These are phyloP conservation scores for Ambispora gerdemannii DNA, from an alignment of 192 early-diverging fungal species.

Conservation along the genomic window DNA sequence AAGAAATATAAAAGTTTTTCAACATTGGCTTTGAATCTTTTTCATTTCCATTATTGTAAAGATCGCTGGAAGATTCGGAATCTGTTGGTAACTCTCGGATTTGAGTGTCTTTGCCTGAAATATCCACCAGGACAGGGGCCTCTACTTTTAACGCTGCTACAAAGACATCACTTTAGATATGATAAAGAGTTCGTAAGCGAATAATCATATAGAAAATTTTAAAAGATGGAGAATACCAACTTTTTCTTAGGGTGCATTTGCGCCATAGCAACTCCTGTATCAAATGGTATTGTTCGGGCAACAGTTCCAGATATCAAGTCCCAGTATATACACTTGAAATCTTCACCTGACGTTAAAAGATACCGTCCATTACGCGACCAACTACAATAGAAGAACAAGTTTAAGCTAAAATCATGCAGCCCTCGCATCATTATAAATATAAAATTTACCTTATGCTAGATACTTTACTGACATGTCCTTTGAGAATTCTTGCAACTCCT, in stretches of 20 bases:
- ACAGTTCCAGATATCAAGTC: slow-evolving; percentile 63
- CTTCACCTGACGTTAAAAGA: slow-evolving; percentile 74
- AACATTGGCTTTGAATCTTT: background rate
- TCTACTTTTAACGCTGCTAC: slow-evolving; percentile 51
- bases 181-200: background rate
- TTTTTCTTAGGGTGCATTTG: slow-evolving; percentile 79
- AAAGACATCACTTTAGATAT: slow-evolving; percentile 43
- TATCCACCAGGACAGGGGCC: slow-evolving; percentile 46
- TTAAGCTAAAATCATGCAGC: too few relatives aligned
- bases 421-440: slow-evolving; percentile 10
- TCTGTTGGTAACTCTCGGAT: slow-evolving; percentile 31
- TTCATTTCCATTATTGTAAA: slow-evolving; percentile 15
- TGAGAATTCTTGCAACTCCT: slow-evolving; percentile 64
- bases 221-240: slow-evolving; percentile 46
- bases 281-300: slow-evolving; percentile 60
- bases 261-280: slow-evolving; percentile 65
- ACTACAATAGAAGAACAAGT: slow-evolving; percentile 43
- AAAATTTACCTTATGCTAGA: slow-evolving; percentile 67
- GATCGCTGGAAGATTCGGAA: background rate
- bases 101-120: slow-evolving; percentile 20
- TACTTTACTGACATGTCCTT: slow-evolving; percentile 73
- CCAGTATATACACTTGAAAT: slow-evolving; percentile 87
- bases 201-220: too few relatives aligned
- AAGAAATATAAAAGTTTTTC: background rate
- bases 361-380: slow-evolving; percentile 81